Evolutionary conservation across 805 yeast species (phyloP), one percentile per base, ranked within the genome.

Genomic region (Candida orba): DNA sequence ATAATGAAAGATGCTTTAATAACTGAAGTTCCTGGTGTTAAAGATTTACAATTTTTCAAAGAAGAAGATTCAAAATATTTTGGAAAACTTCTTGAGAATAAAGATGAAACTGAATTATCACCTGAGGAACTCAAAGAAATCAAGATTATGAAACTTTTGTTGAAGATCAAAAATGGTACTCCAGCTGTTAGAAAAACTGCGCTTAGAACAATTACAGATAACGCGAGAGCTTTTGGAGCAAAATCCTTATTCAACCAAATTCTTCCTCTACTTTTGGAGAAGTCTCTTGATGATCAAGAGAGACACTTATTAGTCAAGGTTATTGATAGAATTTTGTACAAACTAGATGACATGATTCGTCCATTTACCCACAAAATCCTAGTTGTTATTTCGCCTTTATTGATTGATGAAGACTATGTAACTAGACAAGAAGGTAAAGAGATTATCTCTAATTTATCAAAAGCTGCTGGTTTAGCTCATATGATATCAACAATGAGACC

Each of bases 401-500:
- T 90, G 32, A 75, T 85, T 8, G 96, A 89, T 56, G 89, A 84
- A 52, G 91, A 88, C 59, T 67, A 73, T 42, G 71, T 78, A n/a
- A 73, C 90, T 2, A 71, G 95, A 50, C 61, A 76, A 4, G 93
- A 86, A 58, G 93, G 95, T 2, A 70, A 85, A 39, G 95, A 88
- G 48, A 76, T 88, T 25, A 75, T 89, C 15, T 72, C 90, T 0
- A 81, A 76, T 47, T 64, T 91, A 18, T 68, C 95, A 4, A 83
- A 79, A 49, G 86, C 93, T 2, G 90, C 86, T 3, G 98, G 98
- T 0, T 63, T 90, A 30, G 75, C 89, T 0, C 79, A 78, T 29
- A 81, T 89, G 77, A 77, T 93, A n/a, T 70, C 87, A 1, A 75
- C 81, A 1, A 66, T 91, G 58, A 69, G 95, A 42, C 87, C 93